These are phyloP conservation scores for Aaosphaeria pasadenensis DNA, from an alignment of 2,329 filamentous ascomycete genomes.

Conservation along the genomic window DNA sequence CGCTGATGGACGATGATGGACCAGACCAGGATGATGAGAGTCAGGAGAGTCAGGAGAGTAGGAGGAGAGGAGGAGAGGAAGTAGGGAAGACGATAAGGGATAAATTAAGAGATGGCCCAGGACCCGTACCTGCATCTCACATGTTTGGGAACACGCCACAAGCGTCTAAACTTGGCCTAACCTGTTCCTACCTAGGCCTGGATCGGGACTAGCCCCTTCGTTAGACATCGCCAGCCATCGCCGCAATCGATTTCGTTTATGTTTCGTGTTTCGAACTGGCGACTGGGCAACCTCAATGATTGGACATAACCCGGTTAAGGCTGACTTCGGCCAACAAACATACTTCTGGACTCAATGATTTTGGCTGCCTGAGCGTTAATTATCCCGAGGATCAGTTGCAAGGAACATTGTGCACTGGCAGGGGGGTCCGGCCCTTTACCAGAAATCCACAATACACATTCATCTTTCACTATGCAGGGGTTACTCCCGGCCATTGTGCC, in stretches of 20 bases:
- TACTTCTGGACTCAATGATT: neutral
- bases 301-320: neutral
- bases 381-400: neutral
- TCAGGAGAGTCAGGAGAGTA: too few relatives aligned
- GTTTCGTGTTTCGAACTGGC: neutral
- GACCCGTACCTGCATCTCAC: neutral
- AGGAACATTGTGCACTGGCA: neutral
- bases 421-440: too few relatives aligned
- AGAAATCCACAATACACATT: too few relatives aligned
- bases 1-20: neutral
- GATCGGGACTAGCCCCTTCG: neutral
- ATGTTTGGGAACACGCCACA: neutral
- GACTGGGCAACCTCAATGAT: neutral
- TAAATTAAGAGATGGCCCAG: neutral
- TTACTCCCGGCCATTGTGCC: too few relatives aligned
- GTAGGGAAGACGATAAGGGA: neutral
- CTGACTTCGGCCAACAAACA: neutral
- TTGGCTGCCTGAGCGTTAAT: neutral
- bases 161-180: neutral
- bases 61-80: too few relatives aligned
- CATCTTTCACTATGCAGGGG: too few relatives aligned
- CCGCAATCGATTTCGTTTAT: neutral
- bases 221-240: neutral
- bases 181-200: too few relatives aligned
- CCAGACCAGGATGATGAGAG: too few relatives aligned